These are phyloP conservation scores for Lactarius akahatsu DNA, from an alignment of 768 basidiomycete genomes.

Conservation along the genomic window DNA sequence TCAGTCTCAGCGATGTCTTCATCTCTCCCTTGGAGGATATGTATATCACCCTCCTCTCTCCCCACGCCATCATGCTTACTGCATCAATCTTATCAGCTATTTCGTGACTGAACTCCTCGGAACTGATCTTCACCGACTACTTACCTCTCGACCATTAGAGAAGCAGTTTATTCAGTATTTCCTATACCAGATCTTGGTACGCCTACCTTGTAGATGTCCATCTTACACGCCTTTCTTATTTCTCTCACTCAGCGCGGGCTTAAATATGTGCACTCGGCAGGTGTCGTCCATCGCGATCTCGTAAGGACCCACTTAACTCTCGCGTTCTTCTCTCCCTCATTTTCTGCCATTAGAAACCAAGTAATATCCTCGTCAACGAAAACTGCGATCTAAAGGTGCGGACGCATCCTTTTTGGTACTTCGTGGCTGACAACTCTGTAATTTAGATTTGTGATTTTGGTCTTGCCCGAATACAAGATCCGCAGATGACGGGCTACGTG, in stretches of 20 bases:
- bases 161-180: constrained; percentile 99
- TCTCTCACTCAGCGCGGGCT: constrained; percentile 73
- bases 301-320: constrained; percentile 43
- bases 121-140: constrained; percentile 94
- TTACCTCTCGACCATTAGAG: constrained; percentile 95
- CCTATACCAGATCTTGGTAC: constrained; percentile 94
- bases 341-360: constrained; percentile 72
- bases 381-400: constrained; percentile 96
- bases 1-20: constrained; percentile 98
- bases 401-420: constrained; percentile 19
- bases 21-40: constrained; percentile 99
- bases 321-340: constrained; percentile 12
- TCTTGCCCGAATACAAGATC: constrained; percentile 96
- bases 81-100: constrained; percentile 56
- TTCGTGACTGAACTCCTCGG: constrained; percentile 98
- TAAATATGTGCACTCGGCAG: constrained; percentile 99
- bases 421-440: constrained; percentile 12
- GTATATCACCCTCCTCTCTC: constrained; percentile 45
- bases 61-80: neutral
- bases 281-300: constrained; percentile 96
- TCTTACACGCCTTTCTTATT: constrained; percentile 10
- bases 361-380: constrained; percentile 99
- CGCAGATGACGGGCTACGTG: constrained; percentile 99
- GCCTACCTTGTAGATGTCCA: constrained; percentile 33
- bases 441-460: constrained; percentile 96